Evolutionary conservation across 2,329 filamentous ascomycete genomes (phyloP), one percentile per base, ranked within the genome.

Genomic region (Aspergillus sojae): DNA sequence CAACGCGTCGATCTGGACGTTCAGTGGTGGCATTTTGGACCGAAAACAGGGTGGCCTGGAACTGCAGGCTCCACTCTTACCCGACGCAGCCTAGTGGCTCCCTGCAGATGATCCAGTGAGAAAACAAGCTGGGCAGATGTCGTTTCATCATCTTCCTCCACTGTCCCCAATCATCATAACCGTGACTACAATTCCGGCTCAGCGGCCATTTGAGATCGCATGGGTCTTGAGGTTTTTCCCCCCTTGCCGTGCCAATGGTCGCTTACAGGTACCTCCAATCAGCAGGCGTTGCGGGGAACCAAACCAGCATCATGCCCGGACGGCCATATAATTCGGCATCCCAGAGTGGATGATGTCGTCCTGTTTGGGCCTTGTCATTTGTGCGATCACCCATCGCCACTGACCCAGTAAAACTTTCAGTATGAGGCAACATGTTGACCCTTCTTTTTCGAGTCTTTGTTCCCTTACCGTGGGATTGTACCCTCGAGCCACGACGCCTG

Each of bases 61-160:
- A 41, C 39, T 41, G 16, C 39, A 41, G 39, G 39, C 28, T 21
- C 52, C 28, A 54, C 52, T 34, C 7, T 14, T 32, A 14, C 50
- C 28, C 28, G 11, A 30, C 23, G 5, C 11, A 21, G 26, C 30
- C 19, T 54, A 54, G 52, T 32, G 52, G 28, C 1, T 4, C 16
- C 16, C 52, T 39, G 52, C 52, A 55, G 21, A 21, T 55, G 52
- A 55, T 55, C 52, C 32, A 36, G 52, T 55, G 52, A 55, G 26
- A 55, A 55, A 19, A 39, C n/a, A 21, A 10, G 9, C 16, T 14
- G n/a, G 21, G 26, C 32, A 16, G 14, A 52, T 19, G 14, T 52
- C 21, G 32, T 55, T 55, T 55, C 52, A 55, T 55, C 52, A 55
- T 14, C 52, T n/a, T 36, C 30, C 21, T 39, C 21, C 32, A 23